phyloP scores from a whole-genome alignment of 192 early-diverging fungal genomes.

The Spizellomyces punctatus region DNA sequence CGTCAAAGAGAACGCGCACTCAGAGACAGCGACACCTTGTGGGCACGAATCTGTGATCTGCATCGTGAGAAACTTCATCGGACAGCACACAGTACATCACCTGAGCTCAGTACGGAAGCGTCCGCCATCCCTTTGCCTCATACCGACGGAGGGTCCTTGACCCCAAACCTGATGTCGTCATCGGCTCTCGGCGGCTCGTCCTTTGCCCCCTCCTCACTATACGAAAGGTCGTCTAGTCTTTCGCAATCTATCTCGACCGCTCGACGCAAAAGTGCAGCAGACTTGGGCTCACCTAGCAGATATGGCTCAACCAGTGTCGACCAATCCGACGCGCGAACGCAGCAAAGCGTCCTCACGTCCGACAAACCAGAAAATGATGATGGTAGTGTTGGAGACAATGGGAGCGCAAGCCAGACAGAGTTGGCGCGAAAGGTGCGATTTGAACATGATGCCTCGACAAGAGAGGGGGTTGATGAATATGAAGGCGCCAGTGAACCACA shows the following conservation, averaged over 20 bases:
- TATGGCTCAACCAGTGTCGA: not conserved
- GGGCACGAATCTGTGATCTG: conserved; percentile 26
- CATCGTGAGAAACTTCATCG: not conserved
- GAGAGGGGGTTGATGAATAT: not conserved
- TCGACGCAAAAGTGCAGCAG: not conserved
- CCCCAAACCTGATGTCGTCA: too few relatives aligned
- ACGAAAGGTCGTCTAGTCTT: not conserved
- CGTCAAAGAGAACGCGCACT: conserved; percentile 1
- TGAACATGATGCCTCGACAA: not conserved
- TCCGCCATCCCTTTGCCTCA: not conserved
- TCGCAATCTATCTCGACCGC: not conserved
- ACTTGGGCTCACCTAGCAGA: not conserved
- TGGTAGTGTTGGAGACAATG: not conserved
- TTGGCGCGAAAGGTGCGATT: conserved; percentile 5
- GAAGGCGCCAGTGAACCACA: not conserved
- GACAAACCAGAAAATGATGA: not conserved
- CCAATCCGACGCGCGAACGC: not conserved
- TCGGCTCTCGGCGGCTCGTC: too few relatives aligned
- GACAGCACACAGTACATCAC: not conserved
- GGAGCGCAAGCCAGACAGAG: not conserved
- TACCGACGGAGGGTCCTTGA: not conserved
- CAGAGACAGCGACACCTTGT: conserved; percentile 16
- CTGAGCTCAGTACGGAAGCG: not conserved
- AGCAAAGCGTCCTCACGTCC: not conserved
- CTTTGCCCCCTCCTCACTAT: too few relatives aligned